Evolutionary conservation across 352 stramenopile species (phyloP), one percentile per base, ranked within the genome.

Genomic region (Globisporangium middletonii): DNA sequence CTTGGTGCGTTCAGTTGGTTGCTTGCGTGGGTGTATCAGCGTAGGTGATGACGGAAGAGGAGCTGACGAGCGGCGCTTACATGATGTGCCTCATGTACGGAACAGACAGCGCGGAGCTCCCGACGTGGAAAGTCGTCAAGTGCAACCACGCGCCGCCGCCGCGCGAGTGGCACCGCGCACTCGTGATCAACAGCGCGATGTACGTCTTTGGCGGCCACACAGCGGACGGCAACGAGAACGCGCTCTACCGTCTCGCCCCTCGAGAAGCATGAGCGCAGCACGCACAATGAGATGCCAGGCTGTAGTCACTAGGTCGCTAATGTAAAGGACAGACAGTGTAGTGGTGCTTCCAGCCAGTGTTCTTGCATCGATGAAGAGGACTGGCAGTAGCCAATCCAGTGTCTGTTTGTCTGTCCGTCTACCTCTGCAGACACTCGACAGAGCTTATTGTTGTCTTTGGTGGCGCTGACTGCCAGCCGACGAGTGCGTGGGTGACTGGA

Each of bases 201-300:
- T 80, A 75, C 44, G 67, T 86, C 19, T 86, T 83, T 57, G 76
- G 76, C 44, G 73, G 76, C 7, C 72, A 75, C 64, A 83, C 69
- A 0, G 38, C 73, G 8, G 45, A 65, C 9, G 75, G 75, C 7
- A 72, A 80, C 50, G 75, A 83, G 54, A 82, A 83, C 55, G 57
- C 70, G 42, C 69, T 86, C 27, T 76, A 65, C 16, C 64, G 64
- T 1, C 46, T 68, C n/a, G 4, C 41, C 4, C 4, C 41, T 5
- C 13, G 41, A 45, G 15, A 18, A 19, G 41, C 41, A n/a, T 45
- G 41, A 45, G 4, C 13, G 4, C 15, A 12, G 15, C 41, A 45
- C 41, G n/a, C 41, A 19, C 33, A 12, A 13, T 38, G 33, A 38
- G 33, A 38, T 38, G 33, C 33, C 33, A 8, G 33, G 41, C 6